Percentiles rank a stretch among this genome's conserved stretches.
Conservation (phyloP, 2,329 filamentous ascomycete genomes). For the Corniculantispora saksenae region DNA sequence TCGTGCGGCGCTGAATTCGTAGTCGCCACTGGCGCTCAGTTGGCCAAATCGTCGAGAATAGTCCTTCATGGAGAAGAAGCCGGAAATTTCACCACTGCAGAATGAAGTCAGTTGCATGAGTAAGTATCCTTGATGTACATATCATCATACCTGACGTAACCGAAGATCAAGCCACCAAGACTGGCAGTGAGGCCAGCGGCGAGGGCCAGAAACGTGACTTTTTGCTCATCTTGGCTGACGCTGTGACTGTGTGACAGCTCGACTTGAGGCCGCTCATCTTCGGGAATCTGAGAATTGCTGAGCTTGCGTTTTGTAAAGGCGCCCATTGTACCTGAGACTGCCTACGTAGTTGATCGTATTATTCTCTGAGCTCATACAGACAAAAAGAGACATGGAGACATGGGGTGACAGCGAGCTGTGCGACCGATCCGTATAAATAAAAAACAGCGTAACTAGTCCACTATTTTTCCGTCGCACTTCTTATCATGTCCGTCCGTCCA, state of each 20-base stretch:
- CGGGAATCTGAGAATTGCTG: constrained; percentile 6
- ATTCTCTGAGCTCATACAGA: neutral
- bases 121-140: neutral
- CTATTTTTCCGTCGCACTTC: constrained; percentile 12
- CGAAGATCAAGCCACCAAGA: constrained; percentile 60
- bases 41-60: constrained; percentile 57
- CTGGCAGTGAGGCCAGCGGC: constrained; percentile 54
- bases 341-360: neutral
- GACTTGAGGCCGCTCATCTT: constrained; percentile 14
- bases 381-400: neutral
- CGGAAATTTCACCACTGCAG: constrained; percentile 58
- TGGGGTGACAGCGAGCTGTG: neutral
- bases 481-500: constrained; percentile 4
- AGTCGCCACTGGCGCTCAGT: constrained; percentile 36
- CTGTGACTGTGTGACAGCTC: constrained; percentile 26
- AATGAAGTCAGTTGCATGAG: neutral
- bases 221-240: constrained; percentile 26
- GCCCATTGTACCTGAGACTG: neutral
- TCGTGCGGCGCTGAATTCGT: constrained; percentile 57
- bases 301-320: constrained; percentile 15
- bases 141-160: constrained; percentile 52
- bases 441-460: constrained; percentile 9
- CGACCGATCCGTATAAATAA: constrained; percentile 9
- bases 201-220: constrained; percentile 43
- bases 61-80: constrained; percentile 62